These are phyloP conservation scores for Austroboletus novae-zelandiae DNA, from an alignment of 1,284 basidiomycete genomes.

Conservation along the genomic window DNA sequence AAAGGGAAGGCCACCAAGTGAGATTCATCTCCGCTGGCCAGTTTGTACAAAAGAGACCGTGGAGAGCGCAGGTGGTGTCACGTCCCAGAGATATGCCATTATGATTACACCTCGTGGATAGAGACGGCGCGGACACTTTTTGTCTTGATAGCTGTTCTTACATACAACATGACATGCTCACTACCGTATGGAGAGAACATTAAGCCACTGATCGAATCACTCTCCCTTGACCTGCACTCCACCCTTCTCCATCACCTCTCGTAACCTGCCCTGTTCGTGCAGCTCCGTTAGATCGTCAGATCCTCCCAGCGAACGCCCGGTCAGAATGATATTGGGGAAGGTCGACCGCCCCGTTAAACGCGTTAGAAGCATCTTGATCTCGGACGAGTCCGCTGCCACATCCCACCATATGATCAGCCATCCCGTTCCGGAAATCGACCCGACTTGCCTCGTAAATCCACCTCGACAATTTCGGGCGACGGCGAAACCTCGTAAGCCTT, in stretches of 20 bases:
- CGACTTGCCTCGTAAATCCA: conserved; percentile 61
- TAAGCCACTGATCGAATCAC: neutral
- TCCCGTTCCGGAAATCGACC: neutral
- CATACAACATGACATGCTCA: neutral
- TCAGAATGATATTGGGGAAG: conserved; percentile 73
- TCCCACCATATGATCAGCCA: conserved; percentile 1
- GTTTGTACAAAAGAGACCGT: neutral
- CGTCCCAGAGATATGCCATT: neutral
- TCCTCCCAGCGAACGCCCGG: conserved; percentile 69
- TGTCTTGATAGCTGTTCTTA: no score
- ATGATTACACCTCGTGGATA: no score
- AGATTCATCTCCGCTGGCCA: neutral
- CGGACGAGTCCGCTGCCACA: conserved; percentile 52
- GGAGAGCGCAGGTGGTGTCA: neutral
- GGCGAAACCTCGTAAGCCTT: conserved; percentile 65
- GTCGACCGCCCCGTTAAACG: conserved; percentile 67
- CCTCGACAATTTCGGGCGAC: conserved; percentile 68
- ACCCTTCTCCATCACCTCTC: conserved; percentile 6
- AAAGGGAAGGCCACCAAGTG: conserved; percentile 37
- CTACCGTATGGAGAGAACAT: neutral
- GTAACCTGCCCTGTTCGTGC: conserved; percentile 17
- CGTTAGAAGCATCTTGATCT: conserved; percentile 63
- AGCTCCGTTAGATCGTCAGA: conserved; percentile 55
- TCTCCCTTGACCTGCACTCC: conserved; percentile 14
- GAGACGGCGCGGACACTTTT: no score